Percentiles rank a stretch among this genome's conserved stretches.
phyloP scores from a whole-genome alignment of 2,329 filamentous ascomycete species.

The Davidsoniella neocaledoniae region DNA sequence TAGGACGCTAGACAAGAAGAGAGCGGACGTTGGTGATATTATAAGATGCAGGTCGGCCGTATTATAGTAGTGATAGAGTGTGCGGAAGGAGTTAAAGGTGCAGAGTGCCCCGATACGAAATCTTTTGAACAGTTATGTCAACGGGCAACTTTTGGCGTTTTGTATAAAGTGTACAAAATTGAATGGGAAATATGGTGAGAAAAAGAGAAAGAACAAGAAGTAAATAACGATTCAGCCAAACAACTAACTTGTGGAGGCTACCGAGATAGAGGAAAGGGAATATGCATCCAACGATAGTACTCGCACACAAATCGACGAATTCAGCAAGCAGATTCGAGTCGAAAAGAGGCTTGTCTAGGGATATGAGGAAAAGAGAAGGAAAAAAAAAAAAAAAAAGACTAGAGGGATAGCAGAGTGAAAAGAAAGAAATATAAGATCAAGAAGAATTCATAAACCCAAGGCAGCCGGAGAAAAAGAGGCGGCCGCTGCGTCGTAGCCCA shows the following conservation, averaged over 20 bases:
- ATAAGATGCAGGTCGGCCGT: no score
- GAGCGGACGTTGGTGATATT: no score
- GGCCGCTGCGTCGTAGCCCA: neutral
- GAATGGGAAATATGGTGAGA: neutral
- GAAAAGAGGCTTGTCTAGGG: neutral
- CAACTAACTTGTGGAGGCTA: neutral
- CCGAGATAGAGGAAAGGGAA: neutral
- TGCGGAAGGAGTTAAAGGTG: no score
- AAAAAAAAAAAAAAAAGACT: neutral
- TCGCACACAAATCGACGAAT: neutral
- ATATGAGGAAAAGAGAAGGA: no score
- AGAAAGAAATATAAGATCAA: neutral
- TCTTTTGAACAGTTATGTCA: no score
- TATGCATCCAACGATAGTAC: neutral
- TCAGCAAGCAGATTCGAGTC: neutral
- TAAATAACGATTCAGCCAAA: neutral
- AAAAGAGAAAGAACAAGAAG: neutral
- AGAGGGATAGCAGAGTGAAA: slow-evolving; percentile 1
- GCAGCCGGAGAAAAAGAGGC: slow-evolving; percentile 2
- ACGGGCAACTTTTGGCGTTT: no score
- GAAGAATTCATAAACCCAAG: neutral
- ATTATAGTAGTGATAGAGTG: no score
- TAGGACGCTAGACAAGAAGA: no score
- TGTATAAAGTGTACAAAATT: no score
- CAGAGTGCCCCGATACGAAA: no score